Conservation (phyloP, 805 yeast species). For the Saccharomyces mikatae region DNA sequence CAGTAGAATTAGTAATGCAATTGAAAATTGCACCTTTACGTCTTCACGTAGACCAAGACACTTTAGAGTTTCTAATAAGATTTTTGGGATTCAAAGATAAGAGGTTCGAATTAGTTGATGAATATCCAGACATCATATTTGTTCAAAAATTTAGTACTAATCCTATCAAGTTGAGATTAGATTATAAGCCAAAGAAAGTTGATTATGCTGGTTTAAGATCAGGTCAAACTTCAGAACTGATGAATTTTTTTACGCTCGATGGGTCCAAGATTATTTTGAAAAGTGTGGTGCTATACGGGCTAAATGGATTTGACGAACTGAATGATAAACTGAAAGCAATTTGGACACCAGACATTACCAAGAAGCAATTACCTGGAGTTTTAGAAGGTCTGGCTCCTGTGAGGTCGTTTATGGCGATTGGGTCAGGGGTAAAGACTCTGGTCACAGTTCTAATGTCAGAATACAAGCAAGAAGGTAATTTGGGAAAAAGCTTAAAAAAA, state of each 20-base stretch:
- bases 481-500: conserved; percentile 61
- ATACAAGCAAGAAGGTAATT: conserved; percentile 62
- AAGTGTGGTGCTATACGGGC: conserved; percentile 60
- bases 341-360: conserved; percentile 84
- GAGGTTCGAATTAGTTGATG: conserved; percentile 53
- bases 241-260: conserved; percentile 82
- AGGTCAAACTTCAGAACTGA: conserved; percentile 75
- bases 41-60: conserved; percentile 86
- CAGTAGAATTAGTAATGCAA: conserved; percentile 54
- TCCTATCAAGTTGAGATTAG: conserved; percentile 57
- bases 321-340: conserved; percentile 48
- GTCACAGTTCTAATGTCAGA: conserved; percentile 68
- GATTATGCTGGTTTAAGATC: conserved; percentile 80
- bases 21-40: conserved; percentile 61
- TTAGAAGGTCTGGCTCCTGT: conserved; percentile 81
- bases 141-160: conserved; percentile 61
- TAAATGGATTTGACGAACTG: conserved; percentile 62
- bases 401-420: conserved; percentile 65
- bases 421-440: conserved; percentile 68
- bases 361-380: conserved; percentile 74
- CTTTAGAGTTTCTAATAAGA: conserved; percentile 72
- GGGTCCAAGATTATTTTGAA: conserved; percentile 68
- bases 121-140: conserved; percentile 55
- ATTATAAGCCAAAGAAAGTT: conserved; percentile 85
- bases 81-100: conserved; percentile 74